Conservation (phyloP, 2,329 filamentous ascomycete species). For the Sclerotinia trifoliorum region DNA sequence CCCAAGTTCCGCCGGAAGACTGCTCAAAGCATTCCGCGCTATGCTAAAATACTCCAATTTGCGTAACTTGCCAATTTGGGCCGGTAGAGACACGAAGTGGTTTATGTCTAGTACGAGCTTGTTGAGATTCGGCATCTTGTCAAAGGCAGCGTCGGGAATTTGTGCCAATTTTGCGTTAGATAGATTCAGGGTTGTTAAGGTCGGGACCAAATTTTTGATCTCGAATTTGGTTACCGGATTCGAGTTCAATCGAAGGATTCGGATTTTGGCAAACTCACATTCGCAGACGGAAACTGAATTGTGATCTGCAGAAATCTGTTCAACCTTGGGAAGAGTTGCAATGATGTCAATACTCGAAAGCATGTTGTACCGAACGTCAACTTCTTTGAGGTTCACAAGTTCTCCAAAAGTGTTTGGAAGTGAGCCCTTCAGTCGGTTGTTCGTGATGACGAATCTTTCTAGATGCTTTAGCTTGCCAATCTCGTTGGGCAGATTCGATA, state of each 20-base stretch:
- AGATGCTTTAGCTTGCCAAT: constrained; percentile 77
- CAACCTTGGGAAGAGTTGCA: constrained; percentile 77
- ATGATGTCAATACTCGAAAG: constrained; percentile 88
- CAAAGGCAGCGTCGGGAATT: constrained; percentile 81
- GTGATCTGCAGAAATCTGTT: constrained; percentile 86
- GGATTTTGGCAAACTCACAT: constrained; percentile 81
- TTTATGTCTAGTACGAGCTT: constrained; percentile 91
- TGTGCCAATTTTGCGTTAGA: constrained; percentile 89
- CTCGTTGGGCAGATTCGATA: constrained; percentile 70
- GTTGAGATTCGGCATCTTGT: constrained; percentile 81
- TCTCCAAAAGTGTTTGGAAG: constrained; percentile 72
- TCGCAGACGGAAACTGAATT: constrained; percentile 89
- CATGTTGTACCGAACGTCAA: constrained; percentile 91
- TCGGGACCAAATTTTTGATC: constrained; percentile 71
- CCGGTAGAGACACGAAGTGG: constrained; percentile 87
- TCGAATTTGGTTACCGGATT: constrained; percentile 96
- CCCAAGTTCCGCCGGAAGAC: constrained; percentile 83
- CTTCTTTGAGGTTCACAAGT: constrained; percentile 77
- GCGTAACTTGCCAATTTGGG: constrained; percentile 78
- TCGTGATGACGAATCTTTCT: constrained; percentile 91
- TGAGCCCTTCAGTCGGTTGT: constrained; percentile 78
- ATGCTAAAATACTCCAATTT: constrained; percentile 91
- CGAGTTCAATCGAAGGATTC: constrained; percentile 84
- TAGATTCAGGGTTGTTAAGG: constrained; percentile 81
- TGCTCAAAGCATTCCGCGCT: constrained; percentile 75